phyloP scores from a whole-genome alignment of 805 yeast genomes.

The Schwanniomyces vanrijiae region DNA sequence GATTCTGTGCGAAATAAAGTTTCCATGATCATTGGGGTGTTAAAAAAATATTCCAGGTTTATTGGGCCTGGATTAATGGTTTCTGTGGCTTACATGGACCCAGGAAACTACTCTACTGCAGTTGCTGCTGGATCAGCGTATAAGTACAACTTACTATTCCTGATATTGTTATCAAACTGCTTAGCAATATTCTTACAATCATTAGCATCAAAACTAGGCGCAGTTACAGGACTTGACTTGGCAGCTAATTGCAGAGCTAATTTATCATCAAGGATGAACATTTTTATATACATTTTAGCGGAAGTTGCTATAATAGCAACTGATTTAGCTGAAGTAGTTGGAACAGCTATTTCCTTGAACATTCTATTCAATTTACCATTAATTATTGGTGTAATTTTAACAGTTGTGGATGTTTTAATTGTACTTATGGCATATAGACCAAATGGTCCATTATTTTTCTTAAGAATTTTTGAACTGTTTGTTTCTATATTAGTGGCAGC shows the following conservation, averaged over 20 bases:
- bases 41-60: slow-evolving; percentile 61
- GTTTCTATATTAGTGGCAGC: slow-evolving; percentile 69
- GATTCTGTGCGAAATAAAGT: background rate
- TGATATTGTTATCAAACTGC: slow-evolving; percentile 72
- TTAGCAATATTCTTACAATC: slow-evolving; percentile 84
- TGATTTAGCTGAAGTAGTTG: slow-evolving; percentile 91
- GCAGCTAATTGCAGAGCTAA: slow-evolving; percentile 80
- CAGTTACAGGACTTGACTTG: slow-evolving; percentile 85
- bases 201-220: slow-evolving; percentile 80
- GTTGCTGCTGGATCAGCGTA: slow-evolving; percentile 85
- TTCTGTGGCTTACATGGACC: slow-evolving; percentile 90
- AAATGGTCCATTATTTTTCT: slow-evolving; percentile 71
- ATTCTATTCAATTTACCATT: slow-evolving; percentile 76
- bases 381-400: slow-evolving; percentile 69
- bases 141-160: slow-evolving; percentile 69
- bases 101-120: slow-evolving; percentile 90
- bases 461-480: slow-evolving; percentile 74
- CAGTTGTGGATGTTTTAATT: slow-evolving; percentile 78
- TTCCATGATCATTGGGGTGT: slow-evolving; percentile 4
- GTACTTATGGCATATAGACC: slow-evolving; percentile 76
- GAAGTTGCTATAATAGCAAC: slow-evolving; percentile 90
- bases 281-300: slow-evolving; percentile 65
- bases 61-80: slow-evolving; percentile 89
- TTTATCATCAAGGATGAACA: slow-evolving; percentile 66
- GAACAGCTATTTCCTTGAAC: slow-evolving; percentile 83